Conservation (phyloP, 2,329 filamentous ascomycete genomes). For the Fusarium nanum region DNA sequence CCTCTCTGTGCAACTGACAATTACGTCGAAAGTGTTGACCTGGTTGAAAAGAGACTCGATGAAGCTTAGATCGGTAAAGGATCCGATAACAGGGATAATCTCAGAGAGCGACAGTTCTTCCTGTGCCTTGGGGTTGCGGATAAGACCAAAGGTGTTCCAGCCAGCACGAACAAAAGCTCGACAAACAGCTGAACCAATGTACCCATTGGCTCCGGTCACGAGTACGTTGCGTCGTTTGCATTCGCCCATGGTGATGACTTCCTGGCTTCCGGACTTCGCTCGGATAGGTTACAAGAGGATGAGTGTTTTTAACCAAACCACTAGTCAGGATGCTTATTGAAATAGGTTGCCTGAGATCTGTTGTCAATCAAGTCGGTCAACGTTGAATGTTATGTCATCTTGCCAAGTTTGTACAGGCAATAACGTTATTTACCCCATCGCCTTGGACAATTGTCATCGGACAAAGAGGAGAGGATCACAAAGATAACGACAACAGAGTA, state of each 20-base stretch:
- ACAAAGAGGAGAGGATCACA: too few relatives aligned
- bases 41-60: slow-evolving; percentile 44
- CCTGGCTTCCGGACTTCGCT: too few relatives aligned
- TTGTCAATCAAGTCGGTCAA: background rate
- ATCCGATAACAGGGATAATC: slow-evolving; percentile 56
- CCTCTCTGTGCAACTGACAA: slow-evolving; percentile 58
- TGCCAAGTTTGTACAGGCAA: background rate
- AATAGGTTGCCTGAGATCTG: background rate
- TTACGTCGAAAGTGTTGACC: slow-evolving; percentile 53
- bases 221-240: slow-evolving; percentile 48
- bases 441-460: too few relatives aligned
- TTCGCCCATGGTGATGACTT: slow-evolving; percentile 12
- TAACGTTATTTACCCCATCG: slow-evolving; percentile 2
- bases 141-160: slow-evolving; percentile 58
- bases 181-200: slow-evolving; percentile 59
- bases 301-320: background rate
- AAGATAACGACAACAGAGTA: background rate
- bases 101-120: slow-evolving; percentile 50
- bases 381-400: slow-evolving; percentile 8
- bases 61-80: slow-evolving; percentile 50
- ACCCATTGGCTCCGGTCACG: slow-evolving; percentile 62
- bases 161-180: slow-evolving; percentile 59
- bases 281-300: background rate
- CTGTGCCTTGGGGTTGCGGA: slow-evolving; percentile 51
- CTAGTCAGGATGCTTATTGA: background rate